Conservation (phyloP, 2,329 filamentous ascomycete species). For the Nigrospora sphaerica region DNA sequence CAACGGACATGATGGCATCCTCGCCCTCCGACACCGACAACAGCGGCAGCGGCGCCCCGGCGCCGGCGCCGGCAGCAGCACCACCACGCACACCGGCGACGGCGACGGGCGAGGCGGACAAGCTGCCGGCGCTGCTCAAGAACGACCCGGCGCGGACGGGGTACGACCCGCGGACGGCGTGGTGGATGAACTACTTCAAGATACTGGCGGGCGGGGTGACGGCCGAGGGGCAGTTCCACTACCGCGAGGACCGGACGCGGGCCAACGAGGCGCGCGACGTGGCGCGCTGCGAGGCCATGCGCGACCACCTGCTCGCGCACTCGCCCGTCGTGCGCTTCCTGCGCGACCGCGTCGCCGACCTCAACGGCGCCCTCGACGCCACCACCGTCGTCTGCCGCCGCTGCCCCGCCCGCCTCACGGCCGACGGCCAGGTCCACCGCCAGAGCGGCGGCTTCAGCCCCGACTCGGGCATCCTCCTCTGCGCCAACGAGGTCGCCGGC, state of each 20-base stretch:
- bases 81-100: too few relatives aligned
- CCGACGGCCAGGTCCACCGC: constrained; percentile 54
- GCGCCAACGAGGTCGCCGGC: constrained; percentile 82
- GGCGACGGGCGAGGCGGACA: neutral
- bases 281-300: constrained; percentile 70
- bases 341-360: constrained; percentile 68
- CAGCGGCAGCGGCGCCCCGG: too few relatives aligned
- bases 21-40: too few relatives aligned
- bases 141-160: constrained; percentile 57
- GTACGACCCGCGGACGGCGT: constrained; percentile 52
- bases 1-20: too few relatives aligned
- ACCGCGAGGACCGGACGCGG: constrained; percentile 69
- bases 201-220: constrained; percentile 71
- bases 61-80: too few relatives aligned
- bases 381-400: constrained; percentile 76
- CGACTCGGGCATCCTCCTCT: constrained; percentile 81
- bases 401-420: constrained; percentile 55
- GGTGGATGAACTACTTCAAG: constrained; percentile 82
- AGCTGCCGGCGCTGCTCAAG: constrained; percentile 28
- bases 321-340: constrained; percentile 85
- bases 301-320: constrained; percentile 77
- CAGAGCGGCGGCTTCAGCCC: constrained; percentile 79
- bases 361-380: constrained; percentile 68
- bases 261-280: constrained; percentile 73
- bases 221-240: constrained; percentile 62